These are phyloP conservation scores for Ephemerocybe angulata DNA, from an alignment of 768 basidiomycete genomes.

Conservation along the genomic window DNA sequence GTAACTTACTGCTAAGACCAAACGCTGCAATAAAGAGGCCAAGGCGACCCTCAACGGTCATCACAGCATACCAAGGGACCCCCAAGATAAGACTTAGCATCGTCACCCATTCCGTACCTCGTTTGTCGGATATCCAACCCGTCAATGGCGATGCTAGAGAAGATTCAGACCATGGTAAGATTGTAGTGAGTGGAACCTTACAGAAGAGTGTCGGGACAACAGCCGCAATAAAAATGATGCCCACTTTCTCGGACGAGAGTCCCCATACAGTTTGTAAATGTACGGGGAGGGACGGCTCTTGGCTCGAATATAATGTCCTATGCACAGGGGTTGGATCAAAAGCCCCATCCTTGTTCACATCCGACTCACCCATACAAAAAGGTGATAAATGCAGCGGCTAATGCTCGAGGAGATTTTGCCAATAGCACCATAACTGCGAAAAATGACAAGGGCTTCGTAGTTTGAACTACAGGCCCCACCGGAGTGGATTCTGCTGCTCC, in stretches of 20 bases:
- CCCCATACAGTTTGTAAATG: constrained; percentile 49
- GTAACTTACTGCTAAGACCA: constrained; percentile 51
- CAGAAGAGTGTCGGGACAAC: constrained; percentile 65
- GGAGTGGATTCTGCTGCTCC: not conserved
- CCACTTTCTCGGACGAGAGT: constrained; percentile 48
- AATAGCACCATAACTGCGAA: constrained; percentile 40
- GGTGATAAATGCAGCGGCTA: constrained; percentile 40
- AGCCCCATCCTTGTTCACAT: constrained; percentile 1
- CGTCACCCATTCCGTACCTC: constrained; percentile 55
- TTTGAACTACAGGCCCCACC: not conserved
- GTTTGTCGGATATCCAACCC: constrained; percentile 56
- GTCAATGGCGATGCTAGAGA: constrained; percentile 50
- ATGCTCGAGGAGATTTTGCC: constrained; percentile 45
- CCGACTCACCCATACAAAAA: constrained; percentile 54
- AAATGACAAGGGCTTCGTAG: constrained; percentile 30
- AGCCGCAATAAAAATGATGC: constrained; percentile 63
- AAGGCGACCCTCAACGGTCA: constrained; percentile 45
- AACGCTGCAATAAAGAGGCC: constrained; percentile 46
- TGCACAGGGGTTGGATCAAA: too few species aligned
- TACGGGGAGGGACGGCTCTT: constrained; percentile 57
- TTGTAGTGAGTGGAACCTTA: constrained; percentile 25
- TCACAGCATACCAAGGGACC: constrained; percentile 60
- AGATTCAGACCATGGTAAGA: not conserved
- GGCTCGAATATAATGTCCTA: constrained; percentile 46
- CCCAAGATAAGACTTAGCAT: constrained; percentile 44